Evolutionary conservation across 768 basidiomycete species (phyloP).

Genomic region (Cubamyces lactineus): DNA sequence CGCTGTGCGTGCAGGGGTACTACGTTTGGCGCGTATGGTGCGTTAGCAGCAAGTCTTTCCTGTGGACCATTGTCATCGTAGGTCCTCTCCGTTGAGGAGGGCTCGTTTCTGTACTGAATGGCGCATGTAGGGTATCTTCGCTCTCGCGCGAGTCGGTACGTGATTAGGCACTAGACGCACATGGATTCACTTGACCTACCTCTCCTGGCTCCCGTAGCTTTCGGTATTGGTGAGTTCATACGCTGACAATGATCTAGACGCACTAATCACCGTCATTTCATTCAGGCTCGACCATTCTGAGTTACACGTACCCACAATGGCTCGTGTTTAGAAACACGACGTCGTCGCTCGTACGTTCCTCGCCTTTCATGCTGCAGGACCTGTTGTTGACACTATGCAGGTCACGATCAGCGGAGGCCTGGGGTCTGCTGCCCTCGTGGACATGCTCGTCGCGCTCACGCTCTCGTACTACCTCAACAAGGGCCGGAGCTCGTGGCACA

Average conservation of each 20-base stretch:
- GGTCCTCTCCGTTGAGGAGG: background rate
- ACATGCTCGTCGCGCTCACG: constrained; percentile 15
- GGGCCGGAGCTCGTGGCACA: constrained; percentile 9
- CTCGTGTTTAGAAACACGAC: constrained; percentile 4
- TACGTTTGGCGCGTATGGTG: constrained; percentile 18
- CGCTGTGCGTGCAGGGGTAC: constrained; percentile 11
- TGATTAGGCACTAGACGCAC: background rate
- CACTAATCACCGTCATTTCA: background rate
- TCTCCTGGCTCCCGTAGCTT: background rate
- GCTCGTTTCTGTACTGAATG: background rate
- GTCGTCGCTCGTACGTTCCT: background rate
- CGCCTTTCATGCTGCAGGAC: background rate
- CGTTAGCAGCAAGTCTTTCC: constrained; percentile 8
- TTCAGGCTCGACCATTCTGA: background rate
- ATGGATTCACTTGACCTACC: too few species aligned
- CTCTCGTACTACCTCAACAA: constrained; percentile 15
- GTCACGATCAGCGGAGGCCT: constrained; percentile 15
- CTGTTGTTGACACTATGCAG: background rate
- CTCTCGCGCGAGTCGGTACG: constrained; percentile 7
- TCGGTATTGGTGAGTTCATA: constrained; percentile 14
- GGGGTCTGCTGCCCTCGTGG: constrained; percentile 13
- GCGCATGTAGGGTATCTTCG: background rate
- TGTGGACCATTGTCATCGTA: constrained; percentile 7
- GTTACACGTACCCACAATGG: constrained; percentile 1
- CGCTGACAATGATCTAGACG: background rate